These are phyloP conservation scores for Nematocida ironsii DNA, from an alignment of 371 early-diverging fungal species.

Conservation along the genomic window DNA sequence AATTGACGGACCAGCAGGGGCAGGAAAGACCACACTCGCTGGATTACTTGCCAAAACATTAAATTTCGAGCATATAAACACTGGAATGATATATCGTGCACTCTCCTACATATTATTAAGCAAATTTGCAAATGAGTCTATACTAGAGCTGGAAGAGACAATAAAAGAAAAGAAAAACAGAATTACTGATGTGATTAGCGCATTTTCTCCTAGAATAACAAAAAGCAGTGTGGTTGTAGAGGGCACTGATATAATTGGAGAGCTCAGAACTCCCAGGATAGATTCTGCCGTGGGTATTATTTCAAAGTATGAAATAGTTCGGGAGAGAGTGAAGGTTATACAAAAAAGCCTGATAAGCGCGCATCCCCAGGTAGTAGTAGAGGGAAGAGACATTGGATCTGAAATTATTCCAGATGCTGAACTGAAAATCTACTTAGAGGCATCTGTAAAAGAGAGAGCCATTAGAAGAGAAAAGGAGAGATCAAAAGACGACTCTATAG, in stretches of 20 bases:
- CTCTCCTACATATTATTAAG: constrained; percentile 65
- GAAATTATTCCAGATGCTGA: constrained; percentile 81
- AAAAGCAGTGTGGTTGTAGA: constrained; percentile 71
- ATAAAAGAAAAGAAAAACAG: constrained; percentile 9
- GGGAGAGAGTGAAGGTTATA: constrained; percentile 73
- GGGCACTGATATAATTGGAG: constrained; percentile 73
- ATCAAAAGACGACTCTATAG: constrained; percentile 68
- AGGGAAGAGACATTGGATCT: constrained; percentile 86
- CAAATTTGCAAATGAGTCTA: constrained; percentile 19
- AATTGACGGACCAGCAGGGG: constrained; percentile 85
- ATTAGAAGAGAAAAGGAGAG: constrained; percentile 71
- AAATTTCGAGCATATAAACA: constrained; percentile 77
- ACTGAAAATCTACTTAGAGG: constrained; percentile 80
- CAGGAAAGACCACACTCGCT: constrained; percentile 82
- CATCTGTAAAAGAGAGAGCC: constrained; percentile 76
- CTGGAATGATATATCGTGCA: constrained; percentile 72
- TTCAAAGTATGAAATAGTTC: constrained; percentile 74
- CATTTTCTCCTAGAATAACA: constrained; percentile 43
- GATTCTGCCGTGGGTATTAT: constrained; percentile 74
- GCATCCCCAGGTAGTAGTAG: constrained; percentile 77
- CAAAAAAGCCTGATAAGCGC: constrained; percentile 72
- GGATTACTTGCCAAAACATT: constrained; percentile 74
- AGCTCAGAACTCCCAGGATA: constrained; percentile 73
- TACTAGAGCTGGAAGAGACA: neutral
- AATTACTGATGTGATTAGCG: neutral